Base-by-base conservation (phyloP, 768 basidiomycete genomes). In the Kwoniella mangroviensis region DNA sequence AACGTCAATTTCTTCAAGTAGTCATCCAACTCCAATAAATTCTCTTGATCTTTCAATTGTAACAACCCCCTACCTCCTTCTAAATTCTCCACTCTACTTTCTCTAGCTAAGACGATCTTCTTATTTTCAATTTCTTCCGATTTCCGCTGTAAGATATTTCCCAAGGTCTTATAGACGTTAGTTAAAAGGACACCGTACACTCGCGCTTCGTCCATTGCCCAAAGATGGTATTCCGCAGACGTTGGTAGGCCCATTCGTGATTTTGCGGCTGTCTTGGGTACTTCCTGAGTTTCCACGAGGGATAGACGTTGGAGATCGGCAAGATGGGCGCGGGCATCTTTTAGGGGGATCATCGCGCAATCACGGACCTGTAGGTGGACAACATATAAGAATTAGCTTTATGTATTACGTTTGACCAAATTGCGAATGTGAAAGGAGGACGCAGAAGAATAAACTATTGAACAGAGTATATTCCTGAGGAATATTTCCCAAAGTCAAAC, bases 191-290 rank as follows among this genome's bases (percentile, higher is more conserved):
- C 86, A 22, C 90, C 88, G 77, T 92, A 93, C 11, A 92, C 91
- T 79, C 93, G 92, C 43, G 87, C 85, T 10, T 92, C 86, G 84
- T 98, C 93, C 62, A 97, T 91, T 82, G 91, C 93, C 96, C 96
- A 98, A 41, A 98, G 88, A 84, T 80, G 79, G 49, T 73, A 72
- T 68, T 77, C 76, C 11, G 72, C 68, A 7, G 72, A 69, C 4
- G 72, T 21, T 10, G 76, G 73, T 17, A 73, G 26, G 28, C 68
- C 72, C 19, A 67, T 88, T 4, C 94, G 92, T 82, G 93, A 92
- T 58, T 94, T 91, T 80, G 96, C 94, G 22, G 91, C 90, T 74
- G 90, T 92, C 83, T 91, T 91, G 4, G 97, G 92, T 1, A 98
- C 90, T 83, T 98, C 95, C 85, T 97, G 94, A 12, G 91, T 90